Evolutionary conservation across 768 basidiomycete species (phyloP).

Genomic region (Kwoniella shandongensis): DNA sequence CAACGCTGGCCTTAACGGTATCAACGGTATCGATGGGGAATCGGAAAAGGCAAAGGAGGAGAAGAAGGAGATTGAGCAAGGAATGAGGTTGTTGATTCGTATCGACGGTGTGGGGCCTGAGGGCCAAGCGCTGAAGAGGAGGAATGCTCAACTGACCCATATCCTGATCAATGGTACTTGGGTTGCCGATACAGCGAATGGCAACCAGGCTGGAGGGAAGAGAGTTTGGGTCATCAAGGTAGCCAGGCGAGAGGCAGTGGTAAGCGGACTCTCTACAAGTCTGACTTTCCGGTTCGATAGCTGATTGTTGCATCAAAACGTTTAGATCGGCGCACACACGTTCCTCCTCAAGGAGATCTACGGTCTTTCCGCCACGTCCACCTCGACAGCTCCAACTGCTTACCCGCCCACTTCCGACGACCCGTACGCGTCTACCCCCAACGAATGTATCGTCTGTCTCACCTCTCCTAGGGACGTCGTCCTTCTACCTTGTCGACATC

Average conservation of each 20-base stretch:
- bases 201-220: slow-evolving; percentile 59
- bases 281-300: neutral
- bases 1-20: slow-evolving; percentile 4
- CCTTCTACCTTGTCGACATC: slow-evolving; percentile 85
- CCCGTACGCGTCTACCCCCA: slow-evolving; percentile 60
- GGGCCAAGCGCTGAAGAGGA: slow-evolving; percentile 60
- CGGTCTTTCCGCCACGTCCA: slow-evolving; percentile 66
- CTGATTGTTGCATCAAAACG: neutral
- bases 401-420: slow-evolving; percentile 58
- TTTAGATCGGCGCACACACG: slow-evolving; percentile 82
- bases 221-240: slow-evolving; percentile 90
- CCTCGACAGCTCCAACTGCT: slow-evolving; percentile 50
- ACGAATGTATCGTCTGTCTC: slow-evolving; percentile 86
- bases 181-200: slow-evolving; percentile 33
- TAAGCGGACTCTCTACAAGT: slow-evolving; percentile 21
- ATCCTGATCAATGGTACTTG: slow-evolving; percentile 74
- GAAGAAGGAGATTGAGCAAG: slow-evolving; percentile 56
- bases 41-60: slow-evolving; percentile 55
- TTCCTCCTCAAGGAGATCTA: slow-evolving; percentile 96
- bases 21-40: slow-evolving; percentile 23
- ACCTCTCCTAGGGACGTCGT: slow-evolving; percentile 87
- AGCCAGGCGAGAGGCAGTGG: slow-evolving; percentile 82
- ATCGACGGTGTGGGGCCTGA: slow-evolving; percentile 78
- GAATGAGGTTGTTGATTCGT: slow-evolving; percentile 74
- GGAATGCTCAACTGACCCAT: slow-evolving; percentile 87